phyloP scores from a whole-genome alignment of 78 protist genomes.

The Emiliania huxleyi region DNA sequence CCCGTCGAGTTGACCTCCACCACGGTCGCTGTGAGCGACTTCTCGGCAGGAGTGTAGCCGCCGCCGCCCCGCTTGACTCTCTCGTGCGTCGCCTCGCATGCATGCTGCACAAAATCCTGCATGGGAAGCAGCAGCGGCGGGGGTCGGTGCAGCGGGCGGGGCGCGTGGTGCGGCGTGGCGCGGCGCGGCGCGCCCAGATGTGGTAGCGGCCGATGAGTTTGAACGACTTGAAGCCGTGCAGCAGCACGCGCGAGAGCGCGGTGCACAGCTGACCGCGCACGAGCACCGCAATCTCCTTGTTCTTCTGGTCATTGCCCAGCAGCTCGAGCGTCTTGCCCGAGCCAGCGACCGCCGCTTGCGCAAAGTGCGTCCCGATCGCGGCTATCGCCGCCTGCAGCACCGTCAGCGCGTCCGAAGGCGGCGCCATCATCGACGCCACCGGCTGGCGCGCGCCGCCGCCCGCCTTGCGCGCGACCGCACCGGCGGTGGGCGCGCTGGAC shows the following conservation, averaged over 20 bases:
- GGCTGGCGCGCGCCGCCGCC: not conserved
- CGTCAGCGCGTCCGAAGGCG: not conserved
- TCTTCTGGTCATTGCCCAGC: not conserved
- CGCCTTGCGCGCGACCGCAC: not conserved
- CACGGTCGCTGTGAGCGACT: not conserved
- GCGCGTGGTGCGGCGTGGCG: too few relatives aligned
- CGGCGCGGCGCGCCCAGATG: too few relatives aligned
- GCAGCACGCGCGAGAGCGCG: constrained; percentile 11
- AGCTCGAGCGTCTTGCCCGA: not conserved
- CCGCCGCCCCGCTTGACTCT: not conserved
- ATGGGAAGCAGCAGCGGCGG: too few relatives aligned
- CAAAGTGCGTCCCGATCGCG: not conserved
- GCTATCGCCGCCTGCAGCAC: not conserved
- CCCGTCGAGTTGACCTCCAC: not conserved
- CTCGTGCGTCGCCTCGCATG: not conserved
- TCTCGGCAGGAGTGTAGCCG: not conserved
- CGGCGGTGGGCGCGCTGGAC: not conserved
- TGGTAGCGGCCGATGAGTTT: not conserved
- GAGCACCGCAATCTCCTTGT: constrained; percentile 15
- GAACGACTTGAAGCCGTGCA: not conserved
- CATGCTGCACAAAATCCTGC: not conserved
- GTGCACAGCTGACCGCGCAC: constrained; percentile 24
- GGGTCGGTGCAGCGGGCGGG: too few relatives aligned
- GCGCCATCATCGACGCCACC: not conserved
- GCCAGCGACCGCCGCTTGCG: not conserved